These are phyloP conservation scores for Colletotrichum sp. DNA, from an alignment of 2,329 filamentous ascomycete genomes.

Conservation along the genomic window DNA sequence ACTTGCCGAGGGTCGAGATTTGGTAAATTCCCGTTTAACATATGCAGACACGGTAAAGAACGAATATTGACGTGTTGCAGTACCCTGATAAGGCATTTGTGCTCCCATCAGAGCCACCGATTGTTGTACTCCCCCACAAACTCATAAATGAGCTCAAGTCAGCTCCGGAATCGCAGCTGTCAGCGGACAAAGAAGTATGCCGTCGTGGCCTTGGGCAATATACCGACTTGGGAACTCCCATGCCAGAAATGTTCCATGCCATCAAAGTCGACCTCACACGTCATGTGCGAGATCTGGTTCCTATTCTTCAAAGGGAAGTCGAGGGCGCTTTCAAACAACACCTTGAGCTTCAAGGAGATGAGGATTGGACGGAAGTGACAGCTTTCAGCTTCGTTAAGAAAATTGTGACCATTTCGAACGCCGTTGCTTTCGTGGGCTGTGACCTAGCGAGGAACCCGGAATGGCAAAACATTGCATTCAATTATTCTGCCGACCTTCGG, in stretches of 20 bases:
- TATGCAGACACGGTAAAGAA: neutral
- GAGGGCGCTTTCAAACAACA: neutral
- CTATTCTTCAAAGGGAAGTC: neutral
- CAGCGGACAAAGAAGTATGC: neutral
- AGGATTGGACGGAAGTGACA: neutral
- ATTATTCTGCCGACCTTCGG: neutral
- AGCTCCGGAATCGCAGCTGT: neutral
- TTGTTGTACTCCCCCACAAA: neutral
- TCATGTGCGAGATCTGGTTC: neutral
- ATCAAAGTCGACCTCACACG: constrained; percentile 5
- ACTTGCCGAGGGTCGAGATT: neutral
- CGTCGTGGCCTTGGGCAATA: neutral
- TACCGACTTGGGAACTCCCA: neutral
- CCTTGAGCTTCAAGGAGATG: neutral
- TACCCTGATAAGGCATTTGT: neutral
- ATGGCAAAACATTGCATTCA: neutral
- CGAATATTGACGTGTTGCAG: neutral
- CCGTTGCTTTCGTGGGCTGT: neutral
- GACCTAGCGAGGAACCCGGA: neutral
- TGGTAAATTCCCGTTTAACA: neutral
- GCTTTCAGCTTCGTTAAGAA: neutral
- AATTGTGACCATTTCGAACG: neutral
- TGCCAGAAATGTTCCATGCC: neutral
- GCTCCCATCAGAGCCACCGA: neutral
- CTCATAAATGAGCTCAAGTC: neutral